Conservation (phyloP, 352 stramenopile species). For the Pilasporangium apinafurcum region DNA sequence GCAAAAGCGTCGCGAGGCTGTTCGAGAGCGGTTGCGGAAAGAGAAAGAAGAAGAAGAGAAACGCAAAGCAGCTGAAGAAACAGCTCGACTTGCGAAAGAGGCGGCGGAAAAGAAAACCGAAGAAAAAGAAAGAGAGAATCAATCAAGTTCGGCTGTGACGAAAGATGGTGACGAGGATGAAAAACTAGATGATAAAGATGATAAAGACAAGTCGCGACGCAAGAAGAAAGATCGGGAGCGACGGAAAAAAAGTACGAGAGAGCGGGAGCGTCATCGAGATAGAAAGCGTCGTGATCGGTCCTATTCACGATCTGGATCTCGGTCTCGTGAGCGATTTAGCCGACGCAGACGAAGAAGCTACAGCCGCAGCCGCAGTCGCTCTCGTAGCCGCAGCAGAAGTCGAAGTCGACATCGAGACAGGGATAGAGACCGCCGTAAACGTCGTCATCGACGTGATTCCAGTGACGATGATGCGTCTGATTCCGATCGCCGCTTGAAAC, state of each 20-base stretch:
- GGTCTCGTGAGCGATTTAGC: constrained; percentile 19
- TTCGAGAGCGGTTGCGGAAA: constrained; percentile 16
- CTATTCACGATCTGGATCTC: constrained; percentile 16
- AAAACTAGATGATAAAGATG: not conserved
- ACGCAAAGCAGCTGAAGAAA: constrained; percentile 1
- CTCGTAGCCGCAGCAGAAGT: constrained; percentile 21
- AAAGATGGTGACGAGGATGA: not conserved
- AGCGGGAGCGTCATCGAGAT: constrained; percentile 9
- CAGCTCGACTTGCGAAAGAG: constrained; percentile 1
- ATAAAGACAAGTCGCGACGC: not conserved
- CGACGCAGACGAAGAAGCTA: constrained; percentile 5
- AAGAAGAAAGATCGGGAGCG: constrained; percentile 1
- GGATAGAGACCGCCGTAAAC: constrained; percentile 8
- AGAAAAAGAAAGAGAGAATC: constrained; percentile 1
- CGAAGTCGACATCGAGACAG: constrained; percentile 10
- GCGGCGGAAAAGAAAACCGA: constrained; percentile 4
- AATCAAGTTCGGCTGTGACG: no score
- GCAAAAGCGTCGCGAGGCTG: constrained; percentile 16
- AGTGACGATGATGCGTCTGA: constrained; percentile 5
- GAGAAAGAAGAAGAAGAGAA: constrained; percentile 20
- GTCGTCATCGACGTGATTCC: constrained; percentile 14
- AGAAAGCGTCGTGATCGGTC: constrained; percentile 10
- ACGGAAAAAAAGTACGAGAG: constrained; percentile 4
- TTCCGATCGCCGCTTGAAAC: constrained; percentile 10
- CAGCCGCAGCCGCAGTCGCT: constrained; percentile 16